These are phyloP conservation scores for Dactylellina haptotyla DNA, from an alignment of 2,329 filamentous ascomycete species.

Conservation along the genomic window DNA sequence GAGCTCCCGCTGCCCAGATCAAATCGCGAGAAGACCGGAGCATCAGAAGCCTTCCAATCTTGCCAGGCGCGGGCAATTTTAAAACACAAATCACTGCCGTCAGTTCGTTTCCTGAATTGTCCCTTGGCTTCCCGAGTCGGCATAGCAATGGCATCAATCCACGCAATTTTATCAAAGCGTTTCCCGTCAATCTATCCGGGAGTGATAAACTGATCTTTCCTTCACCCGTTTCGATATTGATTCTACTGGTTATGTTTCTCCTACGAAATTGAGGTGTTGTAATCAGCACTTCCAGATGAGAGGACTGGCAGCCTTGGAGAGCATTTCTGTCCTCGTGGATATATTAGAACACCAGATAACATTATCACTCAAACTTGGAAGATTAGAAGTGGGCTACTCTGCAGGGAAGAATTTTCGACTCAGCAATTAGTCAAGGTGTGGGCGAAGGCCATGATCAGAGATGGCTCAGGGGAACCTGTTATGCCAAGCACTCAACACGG, in stretches of 20 bases:
- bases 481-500: conserved; percentile 40
- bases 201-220: not conserved
- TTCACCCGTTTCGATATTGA: conserved; percentile 27
- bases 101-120: not conserved
- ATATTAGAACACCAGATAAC: not conserved
- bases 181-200: conserved; percentile 15
- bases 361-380: not conserved
- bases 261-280: conserved; percentile 18
- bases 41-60: conserved; percentile 11
- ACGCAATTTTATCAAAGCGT: conserved; percentile 38
- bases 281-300: not conserved
- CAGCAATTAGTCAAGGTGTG: too few relatives aligned
- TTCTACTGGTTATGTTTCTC: conserved; percentile 44
- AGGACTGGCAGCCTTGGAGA: not conserved
- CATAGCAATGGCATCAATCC: conserved; percentile 23
- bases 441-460: not conserved
- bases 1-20: conserved; percentile 24
- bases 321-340: too few relatives aligned
- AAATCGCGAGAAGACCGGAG: not conserved
- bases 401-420: too few relatives aligned
- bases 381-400: too few relatives aligned
- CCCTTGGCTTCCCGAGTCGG: conserved; percentile 25
- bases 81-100: conserved; percentile 7
- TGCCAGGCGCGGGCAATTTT: conserved; percentile 29
- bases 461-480: conserved; percentile 41